These are phyloP conservation scores for Ascochyta pisi DNA, from an alignment of 2,329 filamentous ascomycete genomes.

Conservation along the genomic window DNA sequence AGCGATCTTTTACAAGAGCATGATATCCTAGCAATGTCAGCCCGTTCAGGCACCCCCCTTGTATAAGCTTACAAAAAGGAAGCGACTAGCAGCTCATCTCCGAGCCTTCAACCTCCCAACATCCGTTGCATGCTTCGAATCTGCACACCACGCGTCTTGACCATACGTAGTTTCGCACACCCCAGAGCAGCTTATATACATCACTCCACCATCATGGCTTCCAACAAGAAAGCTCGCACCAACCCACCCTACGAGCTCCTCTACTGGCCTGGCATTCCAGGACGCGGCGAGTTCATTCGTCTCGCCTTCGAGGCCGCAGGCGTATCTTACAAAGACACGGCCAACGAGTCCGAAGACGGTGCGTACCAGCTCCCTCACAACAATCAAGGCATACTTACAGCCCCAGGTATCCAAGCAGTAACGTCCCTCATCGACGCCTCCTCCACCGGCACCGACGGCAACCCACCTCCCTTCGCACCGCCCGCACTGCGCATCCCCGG, in stretches of 20 bases:
- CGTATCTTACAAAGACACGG: constrained; percentile 69
- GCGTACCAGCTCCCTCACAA: neutral
- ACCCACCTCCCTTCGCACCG: constrained; percentile 71
- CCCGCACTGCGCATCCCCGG: constrained; percentile 65
- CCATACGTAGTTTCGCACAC: neutral
- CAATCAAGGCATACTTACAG: neutral
- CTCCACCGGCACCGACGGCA: constrained; percentile 56
- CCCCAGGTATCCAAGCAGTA: constrained; percentile 56
- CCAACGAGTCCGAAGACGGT: constrained; percentile 58
- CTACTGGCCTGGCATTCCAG: constrained; percentile 76
- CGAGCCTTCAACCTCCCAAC: neutral
- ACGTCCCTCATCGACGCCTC: constrained; percentile 56
- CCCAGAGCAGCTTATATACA: neutral
- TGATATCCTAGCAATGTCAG: too few relatives aligned
- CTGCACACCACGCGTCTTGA: neutral
- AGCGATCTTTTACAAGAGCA: too few relatives aligned
- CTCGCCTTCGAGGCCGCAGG: constrained; percentile 74
- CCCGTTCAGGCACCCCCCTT: too few relatives aligned
- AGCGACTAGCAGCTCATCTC: too few relatives aligned
- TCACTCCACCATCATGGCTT: constrained; percentile 25
- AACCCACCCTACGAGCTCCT: constrained; percentile 66
- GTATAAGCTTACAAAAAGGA: neutral
- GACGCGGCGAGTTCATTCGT: constrained; percentile 76
- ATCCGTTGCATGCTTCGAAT: neutral
- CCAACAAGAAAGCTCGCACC: constrained; percentile 36